Conservation (phyloP, 1,284 basidiomycete genomes). For the Pascua sp. region DNA sequence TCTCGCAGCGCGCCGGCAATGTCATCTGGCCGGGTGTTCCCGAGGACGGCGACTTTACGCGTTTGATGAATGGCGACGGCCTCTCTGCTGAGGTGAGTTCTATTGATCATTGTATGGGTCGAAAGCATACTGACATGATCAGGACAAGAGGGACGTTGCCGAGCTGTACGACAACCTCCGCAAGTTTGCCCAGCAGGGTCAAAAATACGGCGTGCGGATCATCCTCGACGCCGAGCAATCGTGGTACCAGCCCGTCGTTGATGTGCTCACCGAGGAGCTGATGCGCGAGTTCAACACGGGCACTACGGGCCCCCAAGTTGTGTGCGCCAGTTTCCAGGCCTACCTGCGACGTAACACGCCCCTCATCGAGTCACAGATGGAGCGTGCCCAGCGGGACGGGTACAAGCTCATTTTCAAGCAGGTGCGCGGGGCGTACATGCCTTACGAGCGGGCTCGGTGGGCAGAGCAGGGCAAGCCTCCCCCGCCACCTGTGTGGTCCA, state of each 20-base stretch:
- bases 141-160: background rate
- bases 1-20: background rate
- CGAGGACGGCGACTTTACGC: slow-evolving; percentile 1
- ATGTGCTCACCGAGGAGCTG: slow-evolving; percentile 7
- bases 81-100: background rate
- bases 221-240: slow-evolving; percentile 6
- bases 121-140: background rate
- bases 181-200: background rate
- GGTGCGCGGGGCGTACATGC: slow-evolving; percentile 1
- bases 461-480: background rate
- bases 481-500: background rate
- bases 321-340: background rate
- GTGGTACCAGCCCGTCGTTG: slow-evolving; percentile 6
- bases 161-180: background rate
- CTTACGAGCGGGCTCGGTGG: background rate
- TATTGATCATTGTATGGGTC: too few relatives aligned
- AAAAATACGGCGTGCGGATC: slow-evolving; percentile 4
- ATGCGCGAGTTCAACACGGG: slow-evolving; percentile 8
- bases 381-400: slow-evolving; percentile 1
- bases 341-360: slow-evolving; percentile 2
- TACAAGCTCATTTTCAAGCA: slow-evolving; percentile 4
- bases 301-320: background rate
- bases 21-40: background rate
- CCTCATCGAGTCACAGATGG: background rate
- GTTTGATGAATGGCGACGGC: background rate